Evolutionary conservation across 2,329 filamentous ascomycete genomes (phyloP), one percentile per base, ranked within the genome.

Genomic region (Fusarium austroafricanum): DNA sequence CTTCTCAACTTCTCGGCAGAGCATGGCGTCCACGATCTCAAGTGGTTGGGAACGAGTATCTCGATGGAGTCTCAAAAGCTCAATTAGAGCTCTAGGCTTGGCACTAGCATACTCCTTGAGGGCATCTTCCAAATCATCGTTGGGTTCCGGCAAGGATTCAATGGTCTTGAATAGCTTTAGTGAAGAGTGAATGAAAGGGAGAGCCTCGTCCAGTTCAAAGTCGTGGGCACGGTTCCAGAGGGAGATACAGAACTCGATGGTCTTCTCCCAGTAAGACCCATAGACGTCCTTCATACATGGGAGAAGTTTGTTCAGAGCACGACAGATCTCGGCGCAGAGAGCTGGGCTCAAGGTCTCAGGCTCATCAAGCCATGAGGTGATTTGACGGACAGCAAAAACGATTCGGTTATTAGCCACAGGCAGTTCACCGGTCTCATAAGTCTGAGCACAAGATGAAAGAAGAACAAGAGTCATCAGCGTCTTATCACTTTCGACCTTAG

Each of bases 91-190:
- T 6, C 80, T 76, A 3, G 87, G 86, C 37, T 90, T 85, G 0
- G 79, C 77, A 18, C 84, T 78, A n/a, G 86, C 82, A 11, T 86
- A 84, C 14, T 89, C 86, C 52, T 86, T 85, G 74, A 95, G 86
- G 0, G 89, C 88, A 73, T 97, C 94, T 15, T 89, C 80, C 1
- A 97, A 84, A 75, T 98, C 95, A 66, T 98, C 95, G 66, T 97
- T 97, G 3, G 90, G 85, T 18, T 94, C 91, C 18, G 88, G 83
- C 0, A 95, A 78, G 4, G 81, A 82, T 65, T 89, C 86, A 3
- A 98, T 76, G 1, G 83, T 82, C 17, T 83, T 83, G 61, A 90
- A 88, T 0, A 98, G 82, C 74, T 90, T 91, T 26, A 97, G 82
- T 0, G 92, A 92, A 7, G 91, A 85, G 73, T 94, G 86, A 0